Base-by-base conservation (phyloP, 2,329 filamentous ascomycete species). In the Beauveria brongniartii region DNA sequence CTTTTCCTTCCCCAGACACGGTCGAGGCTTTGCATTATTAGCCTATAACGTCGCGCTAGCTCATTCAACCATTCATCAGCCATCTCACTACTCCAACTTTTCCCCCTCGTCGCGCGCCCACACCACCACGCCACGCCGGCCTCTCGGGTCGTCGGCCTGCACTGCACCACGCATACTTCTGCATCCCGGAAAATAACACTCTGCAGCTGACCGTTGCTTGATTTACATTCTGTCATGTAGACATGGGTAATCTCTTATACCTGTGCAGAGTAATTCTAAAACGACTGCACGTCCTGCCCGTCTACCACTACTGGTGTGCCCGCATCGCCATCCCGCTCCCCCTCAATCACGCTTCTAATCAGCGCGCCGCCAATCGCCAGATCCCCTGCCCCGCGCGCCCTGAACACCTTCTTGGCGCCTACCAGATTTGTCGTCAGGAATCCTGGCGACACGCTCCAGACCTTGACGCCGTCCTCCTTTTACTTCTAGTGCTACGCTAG, bases 401-500 rank as follows among this genome's bases (percentile, higher is more conserved):
- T 66, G 55, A 70, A 65, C 20, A 59, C 43, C 9, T 67, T 64
- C 3, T 63, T 53, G 9, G 56, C 44, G n/a, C 67, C 71, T 2
- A 70, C 73, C 6, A 78, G 63, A 0, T 73, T 72, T 1, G 75
- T 79, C 0, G 74, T 76, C 24, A 79, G 66, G 53, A 72, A 70
- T 0, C 77, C 77, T 0, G 76, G 76, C 3, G 69, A 71, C 6
- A 78, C 65, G 37, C 66, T 66, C 69, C 70, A 78, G 1, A 75
- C 71, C 62, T 77, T 77, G 1, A 79, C 75, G 0, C 74, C 72
- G 43, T 78, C 76, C 7, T 71, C 69, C 20, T 67, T 70, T 22
- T 80, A 67, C 0, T 71, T 61, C 16, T 74, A 68, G 16, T 67
- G 62, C 75, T 77, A 80, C 62, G 78, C 75, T 5, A 73, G 69